Conservation (phyloP, 495 filamentous ascomycete genomes). For the Cercophora sp. region DNA sequence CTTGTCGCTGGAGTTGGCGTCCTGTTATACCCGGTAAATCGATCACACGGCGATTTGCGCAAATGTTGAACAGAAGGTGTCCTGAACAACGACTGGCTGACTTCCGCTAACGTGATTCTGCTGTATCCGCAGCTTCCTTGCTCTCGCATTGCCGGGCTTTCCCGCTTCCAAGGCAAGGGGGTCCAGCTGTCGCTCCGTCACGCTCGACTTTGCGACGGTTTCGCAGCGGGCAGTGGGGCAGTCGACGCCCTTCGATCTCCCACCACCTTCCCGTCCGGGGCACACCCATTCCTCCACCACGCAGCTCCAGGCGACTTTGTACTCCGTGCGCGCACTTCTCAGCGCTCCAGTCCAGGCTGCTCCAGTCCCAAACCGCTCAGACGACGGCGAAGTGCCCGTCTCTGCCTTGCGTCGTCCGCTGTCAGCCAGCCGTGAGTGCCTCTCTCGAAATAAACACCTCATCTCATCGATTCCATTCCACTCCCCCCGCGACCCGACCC, state of each 20-base stretch:
- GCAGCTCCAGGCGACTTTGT: conserved; percentile 3
- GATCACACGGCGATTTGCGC: no score
- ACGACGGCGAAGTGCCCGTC: not conserved
- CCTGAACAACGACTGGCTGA: no score
- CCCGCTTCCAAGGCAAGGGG: not conserved
- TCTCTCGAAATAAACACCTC: conserved; percentile 4
- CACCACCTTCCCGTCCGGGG: conserved; percentile 9
- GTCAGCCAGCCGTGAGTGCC: not conserved
- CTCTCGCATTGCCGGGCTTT: not conserved
- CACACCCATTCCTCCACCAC: not conserved
- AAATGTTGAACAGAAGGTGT: no score
- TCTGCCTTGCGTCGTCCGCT: not conserved
- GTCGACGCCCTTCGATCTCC: not conserved
- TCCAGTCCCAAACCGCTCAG: not conserved
- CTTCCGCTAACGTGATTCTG: no score
- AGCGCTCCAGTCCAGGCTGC: not conserved
- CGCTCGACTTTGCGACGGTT: no score
- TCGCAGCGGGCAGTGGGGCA: not conserved
- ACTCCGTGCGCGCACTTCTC: conserved; percentile 4
- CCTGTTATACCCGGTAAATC: no score
- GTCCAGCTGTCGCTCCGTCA: not conserved
- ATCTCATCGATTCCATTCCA: not conserved
- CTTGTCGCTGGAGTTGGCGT: no score
- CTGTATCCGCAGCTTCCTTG: not conserved
- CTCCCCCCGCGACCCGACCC: not conserved